These are phyloP conservation scores for Neurospora discreta DNA, from an alignment of 495 filamentous ascomycete species.

Conservation along the genomic window DNA sequence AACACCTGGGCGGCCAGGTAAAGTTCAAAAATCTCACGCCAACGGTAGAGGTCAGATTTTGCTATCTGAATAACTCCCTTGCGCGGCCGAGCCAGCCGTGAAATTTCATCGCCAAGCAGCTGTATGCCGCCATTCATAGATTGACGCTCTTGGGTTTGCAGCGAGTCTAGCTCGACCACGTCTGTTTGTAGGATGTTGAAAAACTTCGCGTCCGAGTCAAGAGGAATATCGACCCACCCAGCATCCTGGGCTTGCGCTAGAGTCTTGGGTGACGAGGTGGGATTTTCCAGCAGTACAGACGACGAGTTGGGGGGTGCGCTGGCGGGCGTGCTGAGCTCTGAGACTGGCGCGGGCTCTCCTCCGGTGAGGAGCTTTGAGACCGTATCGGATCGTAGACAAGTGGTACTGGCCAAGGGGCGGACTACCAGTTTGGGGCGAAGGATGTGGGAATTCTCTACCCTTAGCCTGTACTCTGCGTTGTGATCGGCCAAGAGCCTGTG, in stretches of 20 bases:
- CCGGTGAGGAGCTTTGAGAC: neutral
- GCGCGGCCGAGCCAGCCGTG: conserved; percentile 45
- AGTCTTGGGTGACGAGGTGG: neutral
- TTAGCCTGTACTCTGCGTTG: conserved; percentile 37
- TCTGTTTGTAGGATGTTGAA: conserved; percentile 53
- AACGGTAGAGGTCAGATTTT: conserved; percentile 55
- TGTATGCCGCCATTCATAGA: conserved; percentile 43
- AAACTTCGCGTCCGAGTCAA: conserved; percentile 57
- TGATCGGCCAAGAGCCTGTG: conserved; percentile 34
- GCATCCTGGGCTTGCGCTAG: conserved; percentile 1
- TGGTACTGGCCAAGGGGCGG: conserved; percentile 5
- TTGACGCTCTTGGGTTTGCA: conserved; percentile 47
- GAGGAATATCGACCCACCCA: conserved; percentile 48
- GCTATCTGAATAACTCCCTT: conserved; percentile 27
- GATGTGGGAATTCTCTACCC: conserved; percentile 18
- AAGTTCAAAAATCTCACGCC: conserved; percentile 62
- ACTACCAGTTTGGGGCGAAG: conserved; percentile 19
- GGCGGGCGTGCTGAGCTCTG: neutral
- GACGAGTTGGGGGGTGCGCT: neutral
- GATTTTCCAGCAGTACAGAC: neutral
- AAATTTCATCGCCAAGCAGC: conserved; percentile 43
- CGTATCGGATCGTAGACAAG: neutral
- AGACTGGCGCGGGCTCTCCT: conserved; percentile 1
- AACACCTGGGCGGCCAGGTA: conserved; percentile 63
- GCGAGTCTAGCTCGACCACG: conserved; percentile 44